Evolutionary conservation across 441 rosid species (phyloP), one percentile per base, ranked within the genome.

Genomic region (Arabidopsis hybrid): DNA sequence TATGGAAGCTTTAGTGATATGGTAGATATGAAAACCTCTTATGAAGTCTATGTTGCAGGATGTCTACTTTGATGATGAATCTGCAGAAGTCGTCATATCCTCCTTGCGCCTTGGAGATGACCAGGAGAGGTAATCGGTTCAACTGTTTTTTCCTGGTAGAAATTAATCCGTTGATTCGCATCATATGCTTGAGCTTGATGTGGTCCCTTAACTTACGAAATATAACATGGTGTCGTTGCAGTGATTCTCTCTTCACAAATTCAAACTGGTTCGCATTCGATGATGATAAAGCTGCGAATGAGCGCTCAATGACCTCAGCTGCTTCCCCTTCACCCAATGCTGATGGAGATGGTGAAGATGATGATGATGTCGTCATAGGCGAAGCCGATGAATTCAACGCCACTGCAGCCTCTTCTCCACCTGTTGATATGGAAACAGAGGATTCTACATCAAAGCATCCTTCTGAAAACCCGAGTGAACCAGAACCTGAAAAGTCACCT

Each of bases 21-120:
- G 52, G 14, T 56, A 40, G 56, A 50, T 51, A 67, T 70, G 61
- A 69, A 70, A 69, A 61, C 50, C 61, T 79, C 78, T 69, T 42
- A 82, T 63, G 65, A 62, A 57, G 71, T 68, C 4, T 71, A 56
- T 18, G 67, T 81, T 59, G 64, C 93, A 95, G 99, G 99, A 95
- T 83, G 97, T 95, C 68, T 95, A 95, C 90, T 95, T 95, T 77
- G 99, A 95, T 83, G 97, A 95, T 80, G 96, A 92, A 82, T 95
- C 97, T 80, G 99, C 97, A 52, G 99, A 95, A 81, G 97, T 92
- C n/a, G 97, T 95, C 68, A 91, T 95, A 80, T 95, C 99, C 75
- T 92, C 99, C 65, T 82, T 95, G 78, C 94, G 97, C 45, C 84
- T 95, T 60, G 99, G 97, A 74, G 96, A 89, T 74, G 97, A 91